These are phyloP conservation scores for Kuraishia hungarica DNA, from an alignment of 805 yeast genomes.

Conservation along the genomic window DNA sequence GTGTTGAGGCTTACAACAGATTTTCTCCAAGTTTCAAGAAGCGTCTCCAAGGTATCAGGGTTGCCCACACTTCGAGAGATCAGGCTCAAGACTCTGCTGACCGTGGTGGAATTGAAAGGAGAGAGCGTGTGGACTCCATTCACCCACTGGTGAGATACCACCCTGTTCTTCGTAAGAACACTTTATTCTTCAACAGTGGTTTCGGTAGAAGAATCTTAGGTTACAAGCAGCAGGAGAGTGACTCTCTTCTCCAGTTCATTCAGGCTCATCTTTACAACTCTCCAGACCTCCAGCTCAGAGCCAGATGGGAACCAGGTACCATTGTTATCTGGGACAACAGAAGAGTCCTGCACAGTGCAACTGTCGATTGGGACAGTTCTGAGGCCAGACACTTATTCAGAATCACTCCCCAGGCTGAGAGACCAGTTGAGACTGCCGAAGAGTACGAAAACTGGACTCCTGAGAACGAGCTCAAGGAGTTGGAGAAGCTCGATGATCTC, in stretches of 20 bases:
- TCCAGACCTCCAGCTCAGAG: conserved; percentile 44
- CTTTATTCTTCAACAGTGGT: conserved; percentile 46
- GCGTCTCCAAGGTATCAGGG: conserved; percentile 52
- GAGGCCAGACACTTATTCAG: conserved; percentile 59
- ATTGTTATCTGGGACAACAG: conserved; percentile 51
- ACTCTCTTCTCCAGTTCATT: conserved; percentile 47
- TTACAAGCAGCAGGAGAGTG: conserved; percentile 64
- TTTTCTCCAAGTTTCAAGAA: conserved; percentile 58
- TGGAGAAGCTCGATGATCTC: background rate
- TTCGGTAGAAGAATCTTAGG: conserved; percentile 67
- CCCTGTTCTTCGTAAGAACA: conserved; percentile 62
- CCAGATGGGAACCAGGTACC: conserved; percentile 40
- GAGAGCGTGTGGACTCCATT: conserved; percentile 49
- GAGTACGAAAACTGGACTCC: conserved; percentile 31
- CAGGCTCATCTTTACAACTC: conserved; percentile 40
- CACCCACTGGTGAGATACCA: conserved; percentile 70
- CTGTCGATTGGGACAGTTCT: conserved; percentile 37
- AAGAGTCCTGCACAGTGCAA: conserved; percentile 39
- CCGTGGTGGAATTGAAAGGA: conserved; percentile 58
- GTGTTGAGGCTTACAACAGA: conserved; percentile 61
- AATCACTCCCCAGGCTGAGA: conserved; percentile 65
- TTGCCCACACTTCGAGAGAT: conserved; percentile 59
- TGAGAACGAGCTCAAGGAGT: conserved; percentile 21
- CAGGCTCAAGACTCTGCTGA: conserved; percentile 52
- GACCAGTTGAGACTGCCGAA: conserved; percentile 36